phyloP scores from a whole-genome alignment of 1,284 basidiomycete species.

The Coniferiporia sulphurascens region DNA sequence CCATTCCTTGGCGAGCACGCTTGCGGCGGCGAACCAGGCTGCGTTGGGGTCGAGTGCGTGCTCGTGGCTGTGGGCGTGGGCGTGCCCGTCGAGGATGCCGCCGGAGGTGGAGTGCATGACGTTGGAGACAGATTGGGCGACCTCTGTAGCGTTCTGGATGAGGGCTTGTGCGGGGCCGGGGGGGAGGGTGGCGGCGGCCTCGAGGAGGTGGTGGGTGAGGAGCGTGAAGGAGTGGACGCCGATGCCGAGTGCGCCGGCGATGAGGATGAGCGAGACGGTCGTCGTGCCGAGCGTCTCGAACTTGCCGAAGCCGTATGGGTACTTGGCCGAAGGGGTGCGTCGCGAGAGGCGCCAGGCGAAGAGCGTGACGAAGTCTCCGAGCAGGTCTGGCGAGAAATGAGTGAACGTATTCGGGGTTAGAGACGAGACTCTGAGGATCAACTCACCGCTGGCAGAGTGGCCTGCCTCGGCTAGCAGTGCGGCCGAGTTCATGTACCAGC shows the following conservation, averaged over 20 bases:
- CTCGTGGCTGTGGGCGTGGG: constrained; percentile 42
- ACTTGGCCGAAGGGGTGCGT: constrained; percentile 68
- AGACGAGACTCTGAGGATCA: constrained; percentile 22
- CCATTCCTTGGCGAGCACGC: constrained; percentile 88
- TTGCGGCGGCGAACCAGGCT: constrained; percentile 88
- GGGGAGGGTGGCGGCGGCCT: constrained; percentile 51
- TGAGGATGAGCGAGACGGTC: constrained; percentile 76
- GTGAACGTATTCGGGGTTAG: constrained; percentile 10
- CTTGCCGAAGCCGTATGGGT: constrained; percentile 90
- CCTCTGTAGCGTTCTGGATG: constrained; percentile 35
- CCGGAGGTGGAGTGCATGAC: constrained; percentile 35
- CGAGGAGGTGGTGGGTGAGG: constrained; percentile 61
- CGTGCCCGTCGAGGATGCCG: constrained; percentile 39
- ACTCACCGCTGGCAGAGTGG: constrained; percentile 84
- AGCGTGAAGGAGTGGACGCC: constrained; percentile 90
- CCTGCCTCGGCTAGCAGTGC: constrained; percentile 92
- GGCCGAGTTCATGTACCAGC: constrained; percentile 87
- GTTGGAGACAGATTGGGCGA: constrained; percentile 30
- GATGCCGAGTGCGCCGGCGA: constrained; percentile 87
- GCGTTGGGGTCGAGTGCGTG: constrained; percentile 86
- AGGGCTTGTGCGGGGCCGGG: constrained; percentile 58
- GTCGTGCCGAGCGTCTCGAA: constrained; percentile 92
- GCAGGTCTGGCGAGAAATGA: constrained; percentile 49
- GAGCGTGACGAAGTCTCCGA: constrained; percentile 91
- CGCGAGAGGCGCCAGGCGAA: constrained; percentile 89